Evolutionary conservation across 2,329 filamentous ascomycete genomes (phyloP), one percentile per base, ranked within the genome.

Genomic region (Calonectria naviculata): DNA sequence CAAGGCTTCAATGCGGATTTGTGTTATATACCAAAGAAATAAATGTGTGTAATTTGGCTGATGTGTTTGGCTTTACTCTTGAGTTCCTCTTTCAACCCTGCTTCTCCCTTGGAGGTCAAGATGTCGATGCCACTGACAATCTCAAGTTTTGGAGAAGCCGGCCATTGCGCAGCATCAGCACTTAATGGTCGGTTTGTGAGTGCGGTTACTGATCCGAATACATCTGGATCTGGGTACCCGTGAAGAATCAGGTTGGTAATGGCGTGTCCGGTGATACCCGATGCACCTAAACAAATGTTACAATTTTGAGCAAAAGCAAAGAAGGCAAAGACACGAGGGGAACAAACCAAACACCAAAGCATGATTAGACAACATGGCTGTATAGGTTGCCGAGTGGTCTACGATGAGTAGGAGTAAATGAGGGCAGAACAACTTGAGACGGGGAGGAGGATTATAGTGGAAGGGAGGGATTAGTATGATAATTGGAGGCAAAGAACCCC

Each of bases 181-280:
- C 67, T 74, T 46, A 82, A 68, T 3, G 85, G 85, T 24, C 86
- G 80, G 70, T 88, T 88, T 2, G 86, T 86, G 58, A 88, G 81
- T 9, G 86, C 86, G 15, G 85, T 84, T 7, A 88, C 84, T 38
- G 82, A 84, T 28, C 75, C 80, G 74, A 87, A 88, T 5, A 78
- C 80, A 65, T 83, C 81, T n/a, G 83, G 80, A 26, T 78, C 80
- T 4, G 86, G 87, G 69, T 87, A 88, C 63, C 81, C 84, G 52
- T 84, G 78, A 15, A 88, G 78, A 44, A 87, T 84, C 64, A 85
- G 82, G 63, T 87, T 87, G 19, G 85, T 84, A 64, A 88, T 83
- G 8, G 86, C 83, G 86, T 86, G 88, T 42, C 86, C 86, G 3
- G 84, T 84, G 64, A 88, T 85, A n/a, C 86, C 52, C 86, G 71